phyloP scores from a whole-genome alignment of 1,139 yeast species.

The Blastobotrys proliferans region DNA sequence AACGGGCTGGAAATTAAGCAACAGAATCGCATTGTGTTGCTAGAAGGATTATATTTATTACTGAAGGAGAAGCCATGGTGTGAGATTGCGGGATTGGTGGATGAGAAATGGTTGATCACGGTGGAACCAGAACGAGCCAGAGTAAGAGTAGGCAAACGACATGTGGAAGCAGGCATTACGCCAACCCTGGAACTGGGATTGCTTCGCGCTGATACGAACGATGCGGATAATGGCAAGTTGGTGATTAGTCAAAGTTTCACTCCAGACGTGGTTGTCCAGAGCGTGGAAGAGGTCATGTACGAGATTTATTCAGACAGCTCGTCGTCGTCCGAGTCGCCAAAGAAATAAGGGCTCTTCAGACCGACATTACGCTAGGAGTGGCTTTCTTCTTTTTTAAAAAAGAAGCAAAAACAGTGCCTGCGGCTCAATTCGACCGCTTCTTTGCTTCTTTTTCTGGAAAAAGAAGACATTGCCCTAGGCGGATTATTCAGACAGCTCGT shows the following conservation, averaged over 20 bases:
- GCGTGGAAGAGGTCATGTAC: constrained; percentile 20
- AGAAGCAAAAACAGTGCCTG: too few species aligned
- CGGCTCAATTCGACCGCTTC: too few species aligned
- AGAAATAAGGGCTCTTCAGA: constrained; percentile 26
- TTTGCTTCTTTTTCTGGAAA: too few species aligned
- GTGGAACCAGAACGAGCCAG: constrained; percentile 47
- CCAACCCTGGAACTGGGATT: constrained; percentile 53
- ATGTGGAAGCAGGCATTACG: constrained; percentile 65
- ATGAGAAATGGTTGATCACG: constrained; percentile 38
- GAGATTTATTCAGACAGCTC: neutral
- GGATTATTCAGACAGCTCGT: neutral
- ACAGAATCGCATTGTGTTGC: constrained; percentile 44
- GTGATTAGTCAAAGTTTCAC: constrained; percentile 44
- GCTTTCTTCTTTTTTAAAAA: too few species aligned
- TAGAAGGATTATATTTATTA: constrained; percentile 50
- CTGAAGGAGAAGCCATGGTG: constrained; percentile 39
- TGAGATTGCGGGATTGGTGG: constrained; percentile 30
- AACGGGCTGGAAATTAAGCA: constrained; percentile 45
- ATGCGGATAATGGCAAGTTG: constrained; percentile 60
- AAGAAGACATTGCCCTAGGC: neutral
- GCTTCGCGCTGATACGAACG: constrained; percentile 63
- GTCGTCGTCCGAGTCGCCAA: constrained; percentile 15
- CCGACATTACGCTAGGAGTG: neutral
- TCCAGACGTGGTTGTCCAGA: constrained; percentile 33
- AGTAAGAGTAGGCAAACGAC: constrained; percentile 64